Evolutionary conservation across 164 flowering plant species (phyloP).

Genomic region (Paratinospora sagittata): DNA sequence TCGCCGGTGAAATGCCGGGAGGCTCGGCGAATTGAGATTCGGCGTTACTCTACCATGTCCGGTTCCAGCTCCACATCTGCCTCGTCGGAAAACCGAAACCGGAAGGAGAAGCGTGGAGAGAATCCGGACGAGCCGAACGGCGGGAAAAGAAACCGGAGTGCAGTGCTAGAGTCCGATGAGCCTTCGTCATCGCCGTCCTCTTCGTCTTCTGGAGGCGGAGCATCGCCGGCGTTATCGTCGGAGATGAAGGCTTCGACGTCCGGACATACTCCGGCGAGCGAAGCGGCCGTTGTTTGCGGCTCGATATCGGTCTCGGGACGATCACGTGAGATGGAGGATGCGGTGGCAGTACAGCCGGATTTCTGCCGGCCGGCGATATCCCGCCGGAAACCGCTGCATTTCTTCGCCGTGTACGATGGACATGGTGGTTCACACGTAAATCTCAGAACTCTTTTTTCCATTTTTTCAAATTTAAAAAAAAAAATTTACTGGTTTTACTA

Average conservation of each 20-base stretch:
- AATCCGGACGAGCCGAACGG: background rate
- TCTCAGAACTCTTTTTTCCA: background rate
- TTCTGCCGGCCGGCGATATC: conserved; percentile 27
- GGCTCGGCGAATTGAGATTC: conserved; percentile 31
- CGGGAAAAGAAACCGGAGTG: conserved; percentile 14
- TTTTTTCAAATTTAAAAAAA: no score
- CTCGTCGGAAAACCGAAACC: background rate
- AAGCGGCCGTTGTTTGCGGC: conserved; percentile 24
- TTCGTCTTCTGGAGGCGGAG: conserved; percentile 6
- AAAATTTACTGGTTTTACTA: background rate
- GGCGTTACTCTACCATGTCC: conserved; percentile 14
- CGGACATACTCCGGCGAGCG: background rate
- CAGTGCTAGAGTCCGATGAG: background rate
- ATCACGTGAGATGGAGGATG: conserved; percentile 50
- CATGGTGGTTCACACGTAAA: conserved; percentile 59
- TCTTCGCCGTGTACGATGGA: conserved; percentile 57
- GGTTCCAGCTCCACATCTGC: background rate
- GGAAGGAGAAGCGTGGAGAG: conserved; percentile 6
- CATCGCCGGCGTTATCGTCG: background rate
- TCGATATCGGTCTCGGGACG: conserved; percentile 38
- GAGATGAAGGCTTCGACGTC: background rate
- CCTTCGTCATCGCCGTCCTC: background rate
- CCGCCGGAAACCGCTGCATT: conserved; percentile 30
- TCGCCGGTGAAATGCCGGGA: conserved; percentile 29
- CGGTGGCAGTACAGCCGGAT: conserved; percentile 19